Evolutionary conservation across 345 rosid genomes (phyloP), one percentile per base, ranked within the genome.

Genomic region (Ricinus communis): DNA sequence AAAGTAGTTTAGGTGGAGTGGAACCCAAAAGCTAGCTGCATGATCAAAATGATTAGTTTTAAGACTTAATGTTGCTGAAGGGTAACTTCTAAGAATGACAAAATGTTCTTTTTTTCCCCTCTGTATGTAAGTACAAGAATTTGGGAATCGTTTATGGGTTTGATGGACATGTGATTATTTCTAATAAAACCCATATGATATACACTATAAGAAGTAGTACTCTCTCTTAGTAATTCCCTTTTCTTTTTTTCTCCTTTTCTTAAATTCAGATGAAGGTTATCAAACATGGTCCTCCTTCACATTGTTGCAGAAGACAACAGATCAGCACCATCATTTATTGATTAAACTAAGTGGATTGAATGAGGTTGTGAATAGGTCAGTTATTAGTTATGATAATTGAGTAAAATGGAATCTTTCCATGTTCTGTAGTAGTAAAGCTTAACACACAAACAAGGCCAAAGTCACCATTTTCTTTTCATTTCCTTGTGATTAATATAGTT

Each of bases 401-500:
- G 79, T 66, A 40, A 53, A 71, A 71, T 65, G 82, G 95, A 86
- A 90, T 90, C 95, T 87, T 86, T 71, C 82, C 95, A 90, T 82
- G 90, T 90, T 90, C 74, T 71, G 12, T 27, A 33, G 6, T 75
- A 30, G 40, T 27, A 50, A n/a, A 69, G 57, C 52, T 50, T 43
- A 71, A 50, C 54, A 70, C 54, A 65, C 71, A 14, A 65, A 55
- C 64, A 75, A 49, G 18, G 51, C 73, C 73, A 53, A 61, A 66
- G 55, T 58, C 9, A 41, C 52, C 27, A 65, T 47, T 1, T 25
- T 11, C 47, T 24, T 27, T 33, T 19, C 30, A 70, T 58, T 33
- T 70, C 19, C 65, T 56, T 41, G 9, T 18, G 5, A 28, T 16
- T 21, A 7, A 41, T 33, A 41, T 33, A 33, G 18, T 18, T 43